Percentiles rank a stretch among this genome's conserved stretches.
These are phyloP conservation scores for Xylaria sp. DNA, from an alignment of 2,329 filamentous ascomycete species.

Conservation along the genomic window DNA sequence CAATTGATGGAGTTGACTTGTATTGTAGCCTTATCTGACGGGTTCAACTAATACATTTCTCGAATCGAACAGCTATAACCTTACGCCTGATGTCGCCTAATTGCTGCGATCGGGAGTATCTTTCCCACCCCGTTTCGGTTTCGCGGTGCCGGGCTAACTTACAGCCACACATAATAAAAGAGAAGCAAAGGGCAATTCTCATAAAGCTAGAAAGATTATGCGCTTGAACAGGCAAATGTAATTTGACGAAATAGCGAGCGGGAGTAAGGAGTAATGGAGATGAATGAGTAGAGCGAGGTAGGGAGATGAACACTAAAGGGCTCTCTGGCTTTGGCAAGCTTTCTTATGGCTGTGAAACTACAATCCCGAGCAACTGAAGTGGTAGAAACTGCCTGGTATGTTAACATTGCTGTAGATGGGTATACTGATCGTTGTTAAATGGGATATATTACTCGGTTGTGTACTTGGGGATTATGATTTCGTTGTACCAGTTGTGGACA, in stretches of 20 bases:
- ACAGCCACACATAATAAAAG: no score
- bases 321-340: no score
- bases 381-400: not conserved
- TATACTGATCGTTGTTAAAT: not conserved
- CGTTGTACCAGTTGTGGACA: not conserved
- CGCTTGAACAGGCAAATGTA: not conserved
- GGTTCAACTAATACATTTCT: not conserved
- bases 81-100: not conserved
- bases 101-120: not conserved
- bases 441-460: not conserved
- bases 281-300: not conserved
- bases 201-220: not conserved
- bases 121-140: not conserved
- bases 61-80: not conserved
- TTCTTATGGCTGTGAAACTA: not conserved
- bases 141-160: no score
- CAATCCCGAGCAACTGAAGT: not conserved
- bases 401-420: not conserved
- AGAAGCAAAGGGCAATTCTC: not conserved
- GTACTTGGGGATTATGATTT: not conserved
- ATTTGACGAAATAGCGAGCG: not conserved
- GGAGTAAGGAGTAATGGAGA: not conserved
- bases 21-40: not conserved
- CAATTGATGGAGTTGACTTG: not conserved
- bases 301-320: not conserved